phyloP scores from a whole-genome alignment of 306 rosid species.

The Vigna radiata region DNA sequence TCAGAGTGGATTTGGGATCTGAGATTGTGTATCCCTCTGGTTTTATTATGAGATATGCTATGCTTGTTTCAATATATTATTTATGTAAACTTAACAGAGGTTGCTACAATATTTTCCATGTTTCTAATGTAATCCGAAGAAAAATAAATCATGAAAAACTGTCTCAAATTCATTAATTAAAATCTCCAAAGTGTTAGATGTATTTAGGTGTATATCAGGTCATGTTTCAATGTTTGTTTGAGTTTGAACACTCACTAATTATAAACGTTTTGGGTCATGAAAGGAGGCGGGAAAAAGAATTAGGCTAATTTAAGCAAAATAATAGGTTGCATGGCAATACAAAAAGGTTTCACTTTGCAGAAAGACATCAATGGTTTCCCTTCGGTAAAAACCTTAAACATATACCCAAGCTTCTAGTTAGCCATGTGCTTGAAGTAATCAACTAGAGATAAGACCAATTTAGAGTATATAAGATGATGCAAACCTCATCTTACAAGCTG shows the following conservation, averaged over 20 bases:
- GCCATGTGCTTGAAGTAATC: background rate
- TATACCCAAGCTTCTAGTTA: background rate
- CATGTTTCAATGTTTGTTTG: background rate
- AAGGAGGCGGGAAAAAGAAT: background rate
- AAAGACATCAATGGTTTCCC: background rate
- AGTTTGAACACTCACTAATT: background rate
- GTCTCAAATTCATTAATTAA: conserved; percentile 3
- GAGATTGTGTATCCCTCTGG: conserved; percentile 14
- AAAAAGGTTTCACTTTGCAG: background rate
- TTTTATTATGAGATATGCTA: background rate
- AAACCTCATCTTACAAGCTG: no score
- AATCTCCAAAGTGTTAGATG: background rate
- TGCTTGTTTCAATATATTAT: conserved; percentile 1
- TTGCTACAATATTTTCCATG: background rate
- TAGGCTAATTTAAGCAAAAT: background rate
- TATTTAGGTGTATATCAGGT: background rate
- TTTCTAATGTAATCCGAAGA: background rate
- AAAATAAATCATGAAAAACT: background rate
- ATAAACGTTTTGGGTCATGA: background rate
- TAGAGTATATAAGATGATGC: no score
- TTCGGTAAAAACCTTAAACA: background rate
- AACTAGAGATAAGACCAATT: no score
- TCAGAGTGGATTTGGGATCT: background rate
- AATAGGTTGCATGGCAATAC: background rate
- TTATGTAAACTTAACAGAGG: background rate